Base-by-base conservation (phyloP, 2,329 filamentous ascomycete genomes). In the Penicillium sp. region DNA sequence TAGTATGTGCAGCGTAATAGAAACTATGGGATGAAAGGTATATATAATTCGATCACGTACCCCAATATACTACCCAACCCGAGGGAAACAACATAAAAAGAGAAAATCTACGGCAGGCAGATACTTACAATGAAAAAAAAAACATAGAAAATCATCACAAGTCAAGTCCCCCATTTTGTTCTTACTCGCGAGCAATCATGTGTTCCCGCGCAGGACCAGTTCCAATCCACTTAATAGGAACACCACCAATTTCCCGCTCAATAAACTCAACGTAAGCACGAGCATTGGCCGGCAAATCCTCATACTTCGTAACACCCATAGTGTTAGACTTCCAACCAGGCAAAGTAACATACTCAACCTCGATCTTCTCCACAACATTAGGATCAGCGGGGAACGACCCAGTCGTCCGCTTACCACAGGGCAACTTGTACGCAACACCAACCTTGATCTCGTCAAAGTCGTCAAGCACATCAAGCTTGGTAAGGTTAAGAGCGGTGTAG, bases 381-480 rank as follows among this genome's bases (percentile, higher is more conserved):
- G 82, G 72, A 63, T 85, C 82, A 16, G 83, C 82, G 0, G 85
- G 85, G 77, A 86, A 86, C n/a, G 78, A 79, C 29, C 80, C 75
- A 14, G 85, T 75, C 33, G 73, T 73, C 63, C 81, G 68, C 50
- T 70, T 75, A 44, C 83, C 84, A 44, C 83, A 69, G 6, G 73
- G 72, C 67, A 83, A 69, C 48, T 76, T 77, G 72, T 88, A 88
- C 11, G 79, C 78, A 1, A 81, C 82, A 5, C 82, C 85, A 42
- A 88, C 79, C 71, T 86, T 82, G 73, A 88, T 81, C 71, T 85
- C 82, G 21, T 85, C 81, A 66, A 88, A 87, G 67, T 83, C 80
- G 67, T 88, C 85, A 7, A 88, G 77, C 33, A 88, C 80, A 65
- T 88, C 85, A 47, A 88, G 80, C 73, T 88, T 88, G 56, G 85